Conservation (phyloP, 2,329 filamentous ascomycete genomes). For the Juglanconis juglandina region DNA sequence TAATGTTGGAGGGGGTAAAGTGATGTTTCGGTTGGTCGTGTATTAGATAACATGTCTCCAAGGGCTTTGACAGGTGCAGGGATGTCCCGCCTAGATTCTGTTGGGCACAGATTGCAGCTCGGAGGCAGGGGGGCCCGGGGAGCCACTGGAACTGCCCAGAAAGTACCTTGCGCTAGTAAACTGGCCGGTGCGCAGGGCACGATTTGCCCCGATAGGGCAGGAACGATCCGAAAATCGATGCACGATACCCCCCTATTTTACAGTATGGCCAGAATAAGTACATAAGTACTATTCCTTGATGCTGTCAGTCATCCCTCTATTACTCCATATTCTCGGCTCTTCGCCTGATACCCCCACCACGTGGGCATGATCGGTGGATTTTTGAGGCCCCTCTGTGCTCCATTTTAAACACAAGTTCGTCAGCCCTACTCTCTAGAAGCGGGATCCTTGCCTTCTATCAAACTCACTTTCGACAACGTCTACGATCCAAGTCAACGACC, state of each 20-base stretch:
- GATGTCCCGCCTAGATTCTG: constrained; percentile 1
- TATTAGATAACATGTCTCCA: constrained; percentile 8
- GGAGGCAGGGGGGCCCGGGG: too few species aligned
- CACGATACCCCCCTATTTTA: too few species aligned
- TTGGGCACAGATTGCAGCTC: background rate
- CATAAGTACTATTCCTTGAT: too few species aligned
- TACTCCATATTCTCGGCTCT: background rate
- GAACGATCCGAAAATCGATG: too few species aligned
- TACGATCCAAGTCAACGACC: too few species aligned
- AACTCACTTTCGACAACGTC: background rate
- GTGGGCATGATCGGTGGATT: background rate
- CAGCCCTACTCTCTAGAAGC: background rate
- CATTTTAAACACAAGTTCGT: background rate
- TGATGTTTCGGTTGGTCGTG: constrained; percentile 14
- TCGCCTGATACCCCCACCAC: background rate
- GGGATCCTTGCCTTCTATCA: background rate
- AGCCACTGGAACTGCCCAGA: too few species aligned
- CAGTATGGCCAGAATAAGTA: too few species aligned
- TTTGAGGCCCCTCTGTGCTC: background rate
- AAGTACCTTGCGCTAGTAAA: too few species aligned
- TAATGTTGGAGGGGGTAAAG: constrained; percentile 5
- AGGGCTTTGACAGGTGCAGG: constrained; percentile 4
- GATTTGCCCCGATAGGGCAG: too few species aligned
- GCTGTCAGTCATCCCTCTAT: background rate
- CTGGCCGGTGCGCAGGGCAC: too few species aligned